Evolutionary conservation across 371 early-diverging fungal genomes (phyloP).

Genomic region (Mucor piriformis): DNA sequence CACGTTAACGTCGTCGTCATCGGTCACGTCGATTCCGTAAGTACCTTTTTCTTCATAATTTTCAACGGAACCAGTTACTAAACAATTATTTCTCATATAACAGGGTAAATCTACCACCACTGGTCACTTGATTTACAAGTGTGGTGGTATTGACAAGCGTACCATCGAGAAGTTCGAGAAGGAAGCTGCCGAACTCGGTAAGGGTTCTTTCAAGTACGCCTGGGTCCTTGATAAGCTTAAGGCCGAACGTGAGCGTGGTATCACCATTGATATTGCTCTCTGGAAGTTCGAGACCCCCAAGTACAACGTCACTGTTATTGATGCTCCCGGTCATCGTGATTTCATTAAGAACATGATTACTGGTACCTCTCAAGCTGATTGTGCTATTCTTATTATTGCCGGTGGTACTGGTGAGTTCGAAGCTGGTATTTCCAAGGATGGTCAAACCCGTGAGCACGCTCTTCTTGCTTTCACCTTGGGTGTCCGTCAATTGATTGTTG

Average conservation of each 20-base stretch:
- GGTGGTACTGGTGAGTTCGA: constrained; percentile 96
- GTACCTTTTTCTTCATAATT: constrained; percentile 35
- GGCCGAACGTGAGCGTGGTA: constrained; percentile 97
- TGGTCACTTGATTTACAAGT: constrained; percentile 98
- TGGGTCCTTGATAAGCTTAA: constrained; percentile 97
- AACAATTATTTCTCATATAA: not conserved
- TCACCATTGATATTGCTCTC: constrained; percentile 95
- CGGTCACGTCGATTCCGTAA: constrained; percentile 99
- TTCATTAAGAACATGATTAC: constrained; percentile 99
- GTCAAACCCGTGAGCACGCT: constrained; percentile 99
- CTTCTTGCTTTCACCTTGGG: constrained; percentile 95
- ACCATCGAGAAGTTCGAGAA: constrained; percentile 99
- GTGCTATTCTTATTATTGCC: constrained; percentile 96
- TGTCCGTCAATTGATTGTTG: constrained; percentile 96
- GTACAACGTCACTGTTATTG: constrained; percentile 95
- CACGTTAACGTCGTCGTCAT: constrained; percentile 98
- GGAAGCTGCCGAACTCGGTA: constrained; percentile 97
- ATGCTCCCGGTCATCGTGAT: constrained; percentile 99
- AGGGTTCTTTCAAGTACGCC: constrained; percentile 97
- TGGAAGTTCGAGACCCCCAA: constrained; percentile 98
- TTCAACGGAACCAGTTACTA: not conserved
- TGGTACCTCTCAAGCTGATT: constrained; percentile 90
- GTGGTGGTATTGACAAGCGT: constrained; percentile 99
- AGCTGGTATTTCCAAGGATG: constrained; percentile 98
- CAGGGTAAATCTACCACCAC: constrained; percentile 61